Evolutionary conservation across 352 stramenopile species (phyloP).

Genomic region (Detonula confervacea): DNA sequence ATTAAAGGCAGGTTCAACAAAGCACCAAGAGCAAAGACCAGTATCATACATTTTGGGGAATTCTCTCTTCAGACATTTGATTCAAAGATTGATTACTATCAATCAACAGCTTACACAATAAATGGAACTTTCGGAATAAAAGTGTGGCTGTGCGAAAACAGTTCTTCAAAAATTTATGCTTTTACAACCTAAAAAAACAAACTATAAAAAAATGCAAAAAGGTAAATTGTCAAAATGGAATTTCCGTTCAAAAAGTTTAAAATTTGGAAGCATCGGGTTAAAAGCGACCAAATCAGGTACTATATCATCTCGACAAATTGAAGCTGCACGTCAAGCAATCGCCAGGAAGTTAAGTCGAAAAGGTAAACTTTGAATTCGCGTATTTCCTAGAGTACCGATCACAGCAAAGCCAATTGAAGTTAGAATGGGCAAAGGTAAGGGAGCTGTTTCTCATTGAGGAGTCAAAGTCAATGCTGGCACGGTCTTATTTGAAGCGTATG

Average conservation of each 20-base stretch:
- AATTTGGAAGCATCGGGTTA: constrained; percentile 27
- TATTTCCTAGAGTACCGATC: constrained; percentile 33
- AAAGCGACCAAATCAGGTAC: constrained; percentile 33
- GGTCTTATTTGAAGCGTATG: constrained; percentile 32
- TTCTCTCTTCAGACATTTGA: constrained; percentile 43
- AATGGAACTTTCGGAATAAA: constrained; percentile 43
- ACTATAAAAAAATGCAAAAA: constrained; percentile 51
- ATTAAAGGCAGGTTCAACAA: constrained; percentile 38
- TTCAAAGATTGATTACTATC: constrained; percentile 42
- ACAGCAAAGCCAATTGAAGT: constrained; percentile 33
- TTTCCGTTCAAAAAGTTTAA: constrained; percentile 22
- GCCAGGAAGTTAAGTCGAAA: constrained; percentile 30
- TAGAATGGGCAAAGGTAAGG: constrained; percentile 41
- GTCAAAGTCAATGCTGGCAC: constrained; percentile 25
- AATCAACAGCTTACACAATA: constrained; percentile 30
- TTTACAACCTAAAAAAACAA: constrained; percentile 46
- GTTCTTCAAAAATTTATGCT: constrained; percentile 31
- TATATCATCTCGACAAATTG: constrained; percentile 38
- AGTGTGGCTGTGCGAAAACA: constrained; percentile 44
- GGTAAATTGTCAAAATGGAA: constrained; percentile 30
- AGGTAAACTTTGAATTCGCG: constrained; percentile 33
- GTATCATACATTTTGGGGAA: constrained; percentile 30
- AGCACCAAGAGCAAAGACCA: constrained; percentile 29
- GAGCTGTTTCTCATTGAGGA: constrained; percentile 25
- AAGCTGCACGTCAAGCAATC: constrained; percentile 36